Evolutionary conservation across 2,329 filamentous ascomycete genomes (phyloP).

Genomic region (Pestalotiopsis fici): DNA sequence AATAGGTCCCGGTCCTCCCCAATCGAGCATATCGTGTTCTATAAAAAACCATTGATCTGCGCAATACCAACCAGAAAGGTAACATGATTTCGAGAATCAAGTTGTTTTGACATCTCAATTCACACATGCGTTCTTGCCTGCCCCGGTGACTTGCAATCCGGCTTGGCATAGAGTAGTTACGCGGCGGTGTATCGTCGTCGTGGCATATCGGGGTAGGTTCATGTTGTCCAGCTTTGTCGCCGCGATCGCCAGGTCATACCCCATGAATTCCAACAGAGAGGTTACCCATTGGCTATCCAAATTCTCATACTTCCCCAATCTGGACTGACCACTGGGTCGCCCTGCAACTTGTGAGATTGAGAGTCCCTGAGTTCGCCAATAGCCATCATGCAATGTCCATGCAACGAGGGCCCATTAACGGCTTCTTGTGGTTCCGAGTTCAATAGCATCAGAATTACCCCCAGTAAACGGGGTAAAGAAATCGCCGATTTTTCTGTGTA

Average conservation of each 20-base stretch:
- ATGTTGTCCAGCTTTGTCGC: neutral
- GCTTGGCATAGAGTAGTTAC: neutral
- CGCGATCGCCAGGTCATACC: neutral
- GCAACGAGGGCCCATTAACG: neutral
- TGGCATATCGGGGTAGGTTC: neutral
- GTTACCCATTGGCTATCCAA: neutral
- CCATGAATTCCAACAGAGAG: neutral
- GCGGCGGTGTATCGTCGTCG: slow-evolving; percentile 1
- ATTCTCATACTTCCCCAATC: neutral
- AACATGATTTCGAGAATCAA: neutral
- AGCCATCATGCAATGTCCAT: neutral
- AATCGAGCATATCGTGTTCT: neutral
- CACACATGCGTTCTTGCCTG: neutral
- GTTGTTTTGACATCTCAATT: neutral
- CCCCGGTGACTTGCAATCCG: neutral
- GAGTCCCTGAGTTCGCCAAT: neutral
- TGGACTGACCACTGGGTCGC: neutral
- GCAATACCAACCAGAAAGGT: neutral
- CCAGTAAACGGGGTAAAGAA: neutral
- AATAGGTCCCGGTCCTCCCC: neutral
- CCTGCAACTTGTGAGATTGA: neutral
- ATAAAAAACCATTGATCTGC: neutral
- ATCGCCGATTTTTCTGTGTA: neutral
- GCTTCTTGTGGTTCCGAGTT: slow-evolving; percentile 2
- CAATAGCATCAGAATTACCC: neutral